Evolutionary conservation across 768 basidiomycete genomes (phyloP).

Genomic region (Termitomyces sp.): DNA sequence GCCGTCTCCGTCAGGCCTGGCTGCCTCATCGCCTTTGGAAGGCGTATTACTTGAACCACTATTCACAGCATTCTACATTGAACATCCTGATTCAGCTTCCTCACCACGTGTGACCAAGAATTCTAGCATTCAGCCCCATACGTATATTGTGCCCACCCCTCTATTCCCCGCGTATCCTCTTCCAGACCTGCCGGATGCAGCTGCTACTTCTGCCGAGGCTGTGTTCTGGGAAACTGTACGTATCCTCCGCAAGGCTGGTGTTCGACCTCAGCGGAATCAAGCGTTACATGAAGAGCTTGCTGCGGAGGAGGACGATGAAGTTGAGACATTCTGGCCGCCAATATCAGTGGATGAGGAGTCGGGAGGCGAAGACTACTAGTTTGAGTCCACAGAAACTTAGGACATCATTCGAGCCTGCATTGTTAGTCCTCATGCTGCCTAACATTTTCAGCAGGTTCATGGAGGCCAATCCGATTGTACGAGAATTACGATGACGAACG

Average conservation of each 20-base stretch:
- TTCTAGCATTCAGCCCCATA: neutral
- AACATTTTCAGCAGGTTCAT: no score
- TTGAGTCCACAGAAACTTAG: neutral
- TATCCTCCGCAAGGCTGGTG: conserved; percentile 16
- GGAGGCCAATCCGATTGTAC: no score
- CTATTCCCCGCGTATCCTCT: conserved; percentile 30
- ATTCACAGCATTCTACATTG: conserved; percentile 53
- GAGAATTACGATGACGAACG: no score
- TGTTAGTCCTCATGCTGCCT: neutral
- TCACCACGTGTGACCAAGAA: neutral
- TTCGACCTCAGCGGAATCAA: conserved; percentile 3
- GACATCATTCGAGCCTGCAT: no score
- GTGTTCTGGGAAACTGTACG: conserved; percentile 43
- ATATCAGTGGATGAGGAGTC: conserved; percentile 10
- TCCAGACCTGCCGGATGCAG: conserved; percentile 51
- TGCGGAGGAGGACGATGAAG: neutral
- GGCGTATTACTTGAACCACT: conserved; percentile 27
- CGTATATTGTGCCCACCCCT: conserved; percentile 18
- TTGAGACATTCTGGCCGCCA: conserved; percentile 17
- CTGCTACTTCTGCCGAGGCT: conserved; percentile 51
- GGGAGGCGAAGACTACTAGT: neutral
- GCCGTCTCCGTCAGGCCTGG: conserved; percentile 11
- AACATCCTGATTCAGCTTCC: conserved; percentile 23
- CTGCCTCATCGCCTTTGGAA: neutral
- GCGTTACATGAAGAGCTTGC: conserved; percentile 2